Percentiles rank a stretch among this genome's conserved stretches.
Evolutionary conservation across 805 yeast genomes (phyloP).

Genomic region (Monosporozyma aquatica): DNA sequence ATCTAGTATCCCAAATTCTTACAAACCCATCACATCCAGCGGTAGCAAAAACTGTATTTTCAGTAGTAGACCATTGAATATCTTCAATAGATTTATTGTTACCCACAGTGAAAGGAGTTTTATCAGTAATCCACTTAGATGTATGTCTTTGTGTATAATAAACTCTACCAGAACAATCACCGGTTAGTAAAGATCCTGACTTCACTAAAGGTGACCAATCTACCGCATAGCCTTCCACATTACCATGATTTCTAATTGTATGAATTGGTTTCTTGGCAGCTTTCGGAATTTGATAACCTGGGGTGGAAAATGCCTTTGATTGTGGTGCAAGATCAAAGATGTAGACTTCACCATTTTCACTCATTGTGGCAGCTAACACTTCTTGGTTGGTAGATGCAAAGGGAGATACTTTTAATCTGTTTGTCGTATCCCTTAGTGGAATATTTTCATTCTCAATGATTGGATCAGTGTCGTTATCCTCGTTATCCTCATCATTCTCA

Average conservation of each 20-base stretch:
- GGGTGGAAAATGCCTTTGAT: slow-evolving; percentile 72
- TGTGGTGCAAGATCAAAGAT: slow-evolving; percentile 78
- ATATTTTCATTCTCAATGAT: slow-evolving; percentile 77
- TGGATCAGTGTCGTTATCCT: slow-evolving; percentile 69
- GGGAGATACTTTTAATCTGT: slow-evolving; percentile 79
- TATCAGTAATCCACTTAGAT: slow-evolving; percentile 78
- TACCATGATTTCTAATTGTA: slow-evolving; percentile 77
- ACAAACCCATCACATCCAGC: slow-evolving; percentile 74
- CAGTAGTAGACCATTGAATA: slow-evolving; percentile 91
- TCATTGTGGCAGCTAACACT: slow-evolving; percentile 77
- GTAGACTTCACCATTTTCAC: slow-evolving; percentile 83
- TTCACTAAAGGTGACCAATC: slow-evolving; percentile 89
- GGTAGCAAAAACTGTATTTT: slow-evolving; percentile 89
- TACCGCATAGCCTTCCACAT: slow-evolving; percentile 93
- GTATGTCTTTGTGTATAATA: slow-evolving; percentile 70
- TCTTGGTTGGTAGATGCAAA: slow-evolving; percentile 58
- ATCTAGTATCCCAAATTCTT: slow-evolving; percentile 94
- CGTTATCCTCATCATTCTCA: slow-evolving; percentile 63
- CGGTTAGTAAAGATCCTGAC: slow-evolving; percentile 76
- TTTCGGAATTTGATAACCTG: slow-evolving; percentile 78
- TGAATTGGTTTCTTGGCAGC: slow-evolving; percentile 69
- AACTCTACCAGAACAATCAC: slow-evolving; percentile 81
- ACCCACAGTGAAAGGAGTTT: slow-evolving; percentile 55
- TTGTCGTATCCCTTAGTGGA: slow-evolving; percentile 74
- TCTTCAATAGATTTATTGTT: slow-evolving; percentile 84